Base-by-base conservation (phyloP, 805 yeast species). In the Candida coleopterorum region DNA sequence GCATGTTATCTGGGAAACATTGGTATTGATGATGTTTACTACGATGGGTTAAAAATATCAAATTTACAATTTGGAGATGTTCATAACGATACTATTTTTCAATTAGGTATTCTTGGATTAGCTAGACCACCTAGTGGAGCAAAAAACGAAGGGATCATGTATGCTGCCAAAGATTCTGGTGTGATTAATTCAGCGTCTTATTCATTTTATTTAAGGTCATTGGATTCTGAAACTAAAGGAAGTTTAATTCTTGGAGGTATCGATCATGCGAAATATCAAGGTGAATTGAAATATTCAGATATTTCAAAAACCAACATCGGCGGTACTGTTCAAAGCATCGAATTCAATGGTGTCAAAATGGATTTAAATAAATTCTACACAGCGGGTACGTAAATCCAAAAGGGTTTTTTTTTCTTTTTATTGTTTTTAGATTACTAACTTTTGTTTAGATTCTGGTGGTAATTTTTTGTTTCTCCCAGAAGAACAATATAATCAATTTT, bases 361-460 rank as follows among this genome's bases (percentile, higher is more conserved):
- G 9, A 29, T 12, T 18, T 22, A 18, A 17, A 20, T n/a, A 33
- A 18, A 25, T 4, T 2, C 4, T 25, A 9, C 6, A 25, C 36
- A 25, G 30, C 27, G 15, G 28, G 26, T 24, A 24, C 11, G 26
- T 24, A 24, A 11, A 24, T 10, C 7, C 7, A 24, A 24, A 24
- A 7, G 26, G 11, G 11, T 11, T 24, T 12, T 10, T n/a, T n/a
- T n/a, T n/a, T n/a, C n/a, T n/a, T n/a, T n/a, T n/a, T n/a, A n/a
- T n/a, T n/a, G n/a, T n/a, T n/a, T n/a, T n/a, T n/a, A n/a, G n/a
- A n/a, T 24, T 24, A 24, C 26, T 24, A 24, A 24, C 26, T 22
- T 22, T 22, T 22, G n/a, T 24, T 11, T 24, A 20, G 35, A 33
- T 25, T 25, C 36, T n/a, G 36, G 36, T 25, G 29, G 29, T 25